These are phyloP conservation scores for Solanum tacnaense DNA, from an alignment of 257 asterid species.

Conservation along the genomic window DNA sequence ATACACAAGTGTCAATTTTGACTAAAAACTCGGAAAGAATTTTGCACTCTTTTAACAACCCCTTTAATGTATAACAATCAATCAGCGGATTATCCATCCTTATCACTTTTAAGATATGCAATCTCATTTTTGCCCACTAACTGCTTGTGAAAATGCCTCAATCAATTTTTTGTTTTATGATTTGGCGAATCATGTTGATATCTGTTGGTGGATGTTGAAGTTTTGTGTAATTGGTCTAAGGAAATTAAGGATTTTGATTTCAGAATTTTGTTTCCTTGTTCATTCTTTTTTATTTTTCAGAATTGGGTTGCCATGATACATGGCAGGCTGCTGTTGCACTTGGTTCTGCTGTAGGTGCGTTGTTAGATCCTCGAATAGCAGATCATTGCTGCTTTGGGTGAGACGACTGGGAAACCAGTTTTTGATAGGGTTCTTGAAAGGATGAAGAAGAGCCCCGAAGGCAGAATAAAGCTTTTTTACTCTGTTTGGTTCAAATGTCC, in stretches of 20 bases:
- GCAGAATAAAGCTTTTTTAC: constrained; percentile 40
- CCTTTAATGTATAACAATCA: neutral
- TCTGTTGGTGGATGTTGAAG: neutral
- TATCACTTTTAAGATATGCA: neutral
- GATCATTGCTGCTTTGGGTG: constrained; percentile 91
- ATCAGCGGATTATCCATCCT: neutral
- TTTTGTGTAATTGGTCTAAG: neutral
- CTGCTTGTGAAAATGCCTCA: neutral
- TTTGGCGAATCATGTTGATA: neutral
- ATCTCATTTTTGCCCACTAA: neutral
- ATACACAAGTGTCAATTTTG: too few species aligned
- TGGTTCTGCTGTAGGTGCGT: constrained; percentile 82
- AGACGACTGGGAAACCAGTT: constrained; percentile 84
- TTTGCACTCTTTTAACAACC: too few species aligned
- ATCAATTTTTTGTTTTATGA: neutral
- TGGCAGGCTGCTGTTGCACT: neutral
- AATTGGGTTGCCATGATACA: constrained; percentile 26
- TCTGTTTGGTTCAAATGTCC: neutral
- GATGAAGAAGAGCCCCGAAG: constrained; percentile 70
- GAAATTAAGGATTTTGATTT: neutral
- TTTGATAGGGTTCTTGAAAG: constrained; percentile 70
- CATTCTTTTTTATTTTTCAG: neutral
- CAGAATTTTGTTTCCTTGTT: neutral
- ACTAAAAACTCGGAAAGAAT: too few species aligned
- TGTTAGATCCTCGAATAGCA: constrained; percentile 85